Evolutionary conservation across 352 stramenopile species (phyloP), one percentile per base, ranked within the genome.

Genomic region (Phytophthora niederhauseri): DNA sequence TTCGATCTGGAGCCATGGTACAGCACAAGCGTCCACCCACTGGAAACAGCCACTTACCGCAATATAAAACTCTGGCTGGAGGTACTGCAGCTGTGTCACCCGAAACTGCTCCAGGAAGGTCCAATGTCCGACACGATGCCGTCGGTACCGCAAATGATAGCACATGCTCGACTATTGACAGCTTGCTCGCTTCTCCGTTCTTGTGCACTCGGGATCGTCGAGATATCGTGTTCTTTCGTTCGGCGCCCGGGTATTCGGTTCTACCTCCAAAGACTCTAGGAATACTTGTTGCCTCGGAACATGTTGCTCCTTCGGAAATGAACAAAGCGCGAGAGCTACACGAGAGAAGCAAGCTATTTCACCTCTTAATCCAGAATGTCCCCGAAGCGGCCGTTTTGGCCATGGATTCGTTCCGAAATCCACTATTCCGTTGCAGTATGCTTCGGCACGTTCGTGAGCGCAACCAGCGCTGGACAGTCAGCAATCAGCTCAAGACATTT

Each of bases 331-430:
- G 84, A 15, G 75, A 89, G n/a, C n/a, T 69, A 2, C 82, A 93
- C 46, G 73, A 89, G 20, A 77, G 70, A 28, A 82, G 80, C 53
- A 93, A 93, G 46, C 26, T 93, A 7, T 88, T 94, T 34, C 87
- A 94, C 55, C 41, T 94, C 45, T 67, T 94, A 36, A 93, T 94
- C 57, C 65, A 85, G 31, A 91, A 92, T 60, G 70, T 91, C 12
- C 83, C 85, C 0, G 68, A 78, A 14, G 77, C 76, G 3, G 87
- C 87, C 0, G 78, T 91, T 7, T 57, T 87, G 20, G 85, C 85
- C 3, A 92, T 93, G 78, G 73, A 94, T 56, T 86, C 78, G 7
- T 94, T 93, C 58, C 82, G 85, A 2, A 78, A 75, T 2, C 87
- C 87, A 6, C 53, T 92, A 8, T 94, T 94, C 54, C 80, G 87